Conservation (phyloP, 176 grass and related monocot species). For the Carex parvula region DNA sequence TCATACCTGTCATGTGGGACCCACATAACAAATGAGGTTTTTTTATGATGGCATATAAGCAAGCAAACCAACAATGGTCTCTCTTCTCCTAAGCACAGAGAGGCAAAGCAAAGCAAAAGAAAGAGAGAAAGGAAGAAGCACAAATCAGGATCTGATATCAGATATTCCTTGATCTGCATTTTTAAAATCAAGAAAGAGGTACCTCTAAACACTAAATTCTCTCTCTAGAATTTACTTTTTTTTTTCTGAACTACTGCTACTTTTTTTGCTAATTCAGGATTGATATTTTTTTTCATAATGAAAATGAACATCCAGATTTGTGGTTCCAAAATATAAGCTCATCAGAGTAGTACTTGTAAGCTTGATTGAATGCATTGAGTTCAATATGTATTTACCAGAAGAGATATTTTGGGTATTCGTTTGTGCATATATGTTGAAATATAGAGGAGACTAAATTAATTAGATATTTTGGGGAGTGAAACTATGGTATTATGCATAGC, state of each 20-base stretch:
- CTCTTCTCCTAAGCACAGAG: neutral
- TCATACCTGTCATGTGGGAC: constrained; percentile 6
- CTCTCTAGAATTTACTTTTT: neutral
- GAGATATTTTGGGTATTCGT: neutral
- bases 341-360: neutral
- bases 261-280: neutral
- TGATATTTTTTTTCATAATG: neutral
- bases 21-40: neutral
- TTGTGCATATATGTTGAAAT: neutral
- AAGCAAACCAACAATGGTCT: neutral
- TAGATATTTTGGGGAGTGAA: too few species aligned
- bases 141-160: neutral
- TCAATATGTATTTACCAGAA: neutral
- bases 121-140: neutral
- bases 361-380: neutral
- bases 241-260: neutral
- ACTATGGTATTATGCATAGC: too few species aligned
- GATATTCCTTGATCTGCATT: neutral
- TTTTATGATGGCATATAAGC: constrained; percentile 5
- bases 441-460: too few species aligned
- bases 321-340: neutral
- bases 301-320: neutral
- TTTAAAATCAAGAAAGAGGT: constrained; percentile 5
- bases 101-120: neutral
- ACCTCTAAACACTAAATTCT: neutral